Evolutionary conservation across 257 asterid genomes (phyloP).

Genomic region (Nemophila menziesii): DNA sequence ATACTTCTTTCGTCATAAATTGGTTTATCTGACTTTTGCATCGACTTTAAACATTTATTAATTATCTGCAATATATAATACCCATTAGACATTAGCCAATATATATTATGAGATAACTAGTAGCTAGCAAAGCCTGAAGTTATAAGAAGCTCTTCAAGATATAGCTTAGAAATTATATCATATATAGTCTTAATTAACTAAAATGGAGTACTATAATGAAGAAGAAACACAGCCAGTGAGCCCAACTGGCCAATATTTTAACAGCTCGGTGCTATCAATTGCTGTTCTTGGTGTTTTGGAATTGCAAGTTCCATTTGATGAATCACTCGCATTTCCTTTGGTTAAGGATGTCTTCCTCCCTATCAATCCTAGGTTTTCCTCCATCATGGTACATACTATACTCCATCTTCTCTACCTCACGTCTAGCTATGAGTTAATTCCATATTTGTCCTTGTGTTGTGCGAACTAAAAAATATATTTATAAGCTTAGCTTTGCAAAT

Average conservation of each 20-base stretch:
- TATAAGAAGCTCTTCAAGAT: no score
- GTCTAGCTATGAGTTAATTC: no score
- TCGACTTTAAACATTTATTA: no score
- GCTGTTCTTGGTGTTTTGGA: constrained; percentile 14
- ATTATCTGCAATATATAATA: no score
- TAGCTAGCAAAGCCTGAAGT: no score
- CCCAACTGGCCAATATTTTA: constrained; percentile 14
- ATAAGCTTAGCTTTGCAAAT: no score
- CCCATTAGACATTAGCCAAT: no score
- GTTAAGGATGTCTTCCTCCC: constrained; percentile 14
- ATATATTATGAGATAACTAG: no score
- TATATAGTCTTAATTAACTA: neutral
- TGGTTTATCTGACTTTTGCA: no score
- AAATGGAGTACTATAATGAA: neutral
- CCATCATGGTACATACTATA: constrained; percentile 17
- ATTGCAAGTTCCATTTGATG: constrained; percentile 8
- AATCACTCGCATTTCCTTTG: neutral
- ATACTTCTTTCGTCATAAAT: no score
- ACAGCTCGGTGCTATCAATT: constrained; percentile 15
- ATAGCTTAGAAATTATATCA: neutral
- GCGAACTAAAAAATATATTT: no score
- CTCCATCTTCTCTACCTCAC: neutral
- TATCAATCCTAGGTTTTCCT: constrained; percentile 18
- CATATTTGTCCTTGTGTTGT: no score
- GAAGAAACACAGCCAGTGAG: constrained; percentile 8